These are phyloP conservation scores for Ceratobasidium theobromae DNA, from an alignment of 1,284 basidiomycete species.

Conservation along the genomic window DNA sequence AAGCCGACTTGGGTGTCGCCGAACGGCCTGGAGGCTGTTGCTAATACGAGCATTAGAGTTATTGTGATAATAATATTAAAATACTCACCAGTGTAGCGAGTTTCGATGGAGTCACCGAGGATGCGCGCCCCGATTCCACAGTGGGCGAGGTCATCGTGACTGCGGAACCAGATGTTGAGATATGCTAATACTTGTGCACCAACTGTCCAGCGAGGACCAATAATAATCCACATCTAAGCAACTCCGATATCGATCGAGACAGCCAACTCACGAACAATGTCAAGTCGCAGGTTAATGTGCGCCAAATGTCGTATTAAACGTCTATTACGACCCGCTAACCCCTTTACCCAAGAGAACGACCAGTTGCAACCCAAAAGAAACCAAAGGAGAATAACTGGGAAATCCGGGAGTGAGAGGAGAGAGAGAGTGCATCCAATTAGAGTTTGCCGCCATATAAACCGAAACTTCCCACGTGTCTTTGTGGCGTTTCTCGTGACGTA, in stretches of 20 bases:
- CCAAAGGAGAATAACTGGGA: slow-evolving; percentile 29
- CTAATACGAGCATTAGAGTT: background rate
- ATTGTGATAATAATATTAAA: too few relatives aligned
- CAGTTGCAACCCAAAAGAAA: slow-evolving; percentile 31
- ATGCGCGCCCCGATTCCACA: slow-evolving; percentile 12
- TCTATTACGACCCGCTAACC: slow-evolving; percentile 2
- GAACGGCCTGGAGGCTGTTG: slow-evolving; percentile 1
- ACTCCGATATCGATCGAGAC: background rate
- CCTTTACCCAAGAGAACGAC: slow-evolving; percentile 30
- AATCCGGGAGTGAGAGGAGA: slow-evolving; percentile 28
- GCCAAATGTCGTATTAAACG: background rate
- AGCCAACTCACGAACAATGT: background rate
- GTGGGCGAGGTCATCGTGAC: slow-evolving; percentile 17
- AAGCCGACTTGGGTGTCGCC: slow-evolving; percentile 20
- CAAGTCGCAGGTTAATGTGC: too few relatives aligned
- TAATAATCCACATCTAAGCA: too few relatives aligned
- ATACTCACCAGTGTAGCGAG: slow-evolving; percentile 2
- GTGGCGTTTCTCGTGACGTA: slow-evolving; percentile 15
- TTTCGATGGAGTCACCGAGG: slow-evolving; percentile 21
- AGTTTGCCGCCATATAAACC: slow-evolving; percentile 29
- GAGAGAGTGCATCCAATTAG: slow-evolving; percentile 16
- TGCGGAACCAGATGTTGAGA: slow-evolving; percentile 1
- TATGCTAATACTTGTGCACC: background rate
- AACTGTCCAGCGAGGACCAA: background rate
- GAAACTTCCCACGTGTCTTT: slow-evolving; percentile 26